Evolutionary conservation across 1,284 basidiomycete genomes (phyloP).

Genomic region (Ceratobasidium sp.): DNA sequence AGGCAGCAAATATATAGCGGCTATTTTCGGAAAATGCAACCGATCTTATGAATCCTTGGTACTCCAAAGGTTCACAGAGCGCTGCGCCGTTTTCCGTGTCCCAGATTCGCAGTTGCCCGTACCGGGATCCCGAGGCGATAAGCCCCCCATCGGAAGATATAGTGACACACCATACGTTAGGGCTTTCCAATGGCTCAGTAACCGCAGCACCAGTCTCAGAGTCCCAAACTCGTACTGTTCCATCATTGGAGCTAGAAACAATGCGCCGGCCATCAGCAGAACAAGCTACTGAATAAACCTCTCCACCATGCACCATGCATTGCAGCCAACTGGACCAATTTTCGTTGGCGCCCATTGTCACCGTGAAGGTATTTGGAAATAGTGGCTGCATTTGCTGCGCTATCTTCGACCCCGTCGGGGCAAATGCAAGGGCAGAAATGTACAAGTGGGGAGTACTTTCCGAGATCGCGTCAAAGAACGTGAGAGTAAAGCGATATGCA

Average conservation of each 20-base stretch:
- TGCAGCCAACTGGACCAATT: not conserved
- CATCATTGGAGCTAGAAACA: not conserved
- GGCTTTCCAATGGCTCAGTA: slow-evolving; percentile 7
- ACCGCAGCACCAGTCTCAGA: not conserved
- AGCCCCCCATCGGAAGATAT: slow-evolving; percentile 22
- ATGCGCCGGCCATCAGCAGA: slow-evolving; percentile 2
- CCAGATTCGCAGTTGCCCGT: slow-evolving; percentile 17
- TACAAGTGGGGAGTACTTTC: slow-evolving; percentile 1
- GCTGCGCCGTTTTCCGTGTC: not conserved
- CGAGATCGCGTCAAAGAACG: not conserved
- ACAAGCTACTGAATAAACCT: not conserved
- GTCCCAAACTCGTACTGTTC: slow-evolving; percentile 15
- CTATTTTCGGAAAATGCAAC: too few relatives aligned
- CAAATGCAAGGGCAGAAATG: not conserved
- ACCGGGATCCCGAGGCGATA: slow-evolving; percentile 32
- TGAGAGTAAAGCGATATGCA: not conserved
- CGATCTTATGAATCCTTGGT: too few relatives aligned
- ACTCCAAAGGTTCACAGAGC: not conserved
- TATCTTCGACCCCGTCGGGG: not conserved
- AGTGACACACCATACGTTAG: slow-evolving; percentile 5
- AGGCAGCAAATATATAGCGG: too few relatives aligned
- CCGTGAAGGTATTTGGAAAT: slow-evolving; percentile 1
- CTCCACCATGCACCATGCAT: not conserved
- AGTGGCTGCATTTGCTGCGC: not conserved
- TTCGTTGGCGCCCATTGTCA: not conserved